Base-by-base conservation (phyloP, 345 rosid genomes). In the Populus ilicifolia region DNA sequence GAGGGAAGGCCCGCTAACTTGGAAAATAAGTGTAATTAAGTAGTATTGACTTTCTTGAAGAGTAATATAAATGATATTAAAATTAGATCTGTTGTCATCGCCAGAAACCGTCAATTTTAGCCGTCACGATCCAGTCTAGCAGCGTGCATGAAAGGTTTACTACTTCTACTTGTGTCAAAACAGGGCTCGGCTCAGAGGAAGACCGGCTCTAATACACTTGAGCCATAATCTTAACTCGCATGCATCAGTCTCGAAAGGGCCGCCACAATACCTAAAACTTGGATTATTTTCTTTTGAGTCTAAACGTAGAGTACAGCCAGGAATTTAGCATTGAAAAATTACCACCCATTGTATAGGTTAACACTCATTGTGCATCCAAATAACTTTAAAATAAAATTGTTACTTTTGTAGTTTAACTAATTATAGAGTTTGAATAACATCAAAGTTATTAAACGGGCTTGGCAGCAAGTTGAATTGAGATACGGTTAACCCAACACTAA, bases 61-160 rank as follows among this genome's bases (percentile, higher is more conserved):
- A 52, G 30, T 71, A 17, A 1, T 8, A 20, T 6, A 1, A 14
- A 16, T 39, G 13, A 4, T 5, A n/a, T 8, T 38, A 23, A 12
- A 50, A 16, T 67, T n/a, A 75, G 46, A 18, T 54, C 6, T 23
- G n/a, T 73, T 52, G 65, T 52, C 78, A 38, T 50, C 72, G 23
- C 66, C 25, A 36, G 25, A 54, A 5, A 59, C 68, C 68, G 68
- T 56, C 76, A 50, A 50, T 61, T 39, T 36, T 3, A 70, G 73
- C 38, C 13, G 61, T n/a, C 72, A 35, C n/a, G 38, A 66, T 59
- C 25, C 29, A 59, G 25, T 59, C 29, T 59, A 9, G 64, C 64
- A 23, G 64, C 64, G 64, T 59, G 64, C 64, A 59, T 59, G 64
- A 25, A 59, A 23, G 23, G 27, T 5, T 59, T 23, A 59, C 64